Percentiles rank a stretch among this genome's conserved stretches.
phyloP scores from a whole-genome alignment of 352 stramenopile species.

The Globisporangium solare region DNA sequence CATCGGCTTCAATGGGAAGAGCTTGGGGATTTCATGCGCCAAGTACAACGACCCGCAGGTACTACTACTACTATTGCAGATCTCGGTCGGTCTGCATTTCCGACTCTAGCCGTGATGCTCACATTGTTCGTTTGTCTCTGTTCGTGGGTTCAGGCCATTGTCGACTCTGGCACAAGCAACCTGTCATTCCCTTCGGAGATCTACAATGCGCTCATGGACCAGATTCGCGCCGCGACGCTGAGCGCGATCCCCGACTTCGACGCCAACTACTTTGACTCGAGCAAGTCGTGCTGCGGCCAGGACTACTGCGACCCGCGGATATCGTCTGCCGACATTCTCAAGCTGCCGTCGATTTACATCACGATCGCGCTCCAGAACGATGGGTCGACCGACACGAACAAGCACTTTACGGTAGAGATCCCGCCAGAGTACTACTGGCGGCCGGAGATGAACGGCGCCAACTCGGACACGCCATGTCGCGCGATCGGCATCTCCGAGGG shows the following conservation, averaged over 20 bases:
- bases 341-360: slow-evolving; percentile 73
- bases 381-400: slow-evolving; percentile 34
- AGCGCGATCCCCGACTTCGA: slow-evolving; percentile 56
- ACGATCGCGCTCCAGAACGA: slow-evolving; percentile 57
- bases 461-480: slow-evolving; percentile 48
- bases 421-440: slow-evolving; percentile 82
- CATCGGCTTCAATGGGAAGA: slow-evolving; percentile 58
- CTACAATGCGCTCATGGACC: slow-evolving; percentile 70
- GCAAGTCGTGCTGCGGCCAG: slow-evolving; percentile 58
- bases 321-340: slow-evolving; percentile 40
- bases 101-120: background rate
- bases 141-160: slow-evolving; percentile 41
- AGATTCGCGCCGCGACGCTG: slow-evolving; percentile 59
- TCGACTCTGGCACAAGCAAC: slow-evolving; percentile 83
- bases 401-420: slow-evolving; percentile 76
- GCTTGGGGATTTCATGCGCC: slow-evolving; percentile 52
- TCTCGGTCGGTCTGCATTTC: background rate
- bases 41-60: slow-evolving; percentile 68
- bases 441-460: slow-evolving; percentile 67
- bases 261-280: slow-evolving; percentile 65
- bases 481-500: slow-evolving; percentile 78
- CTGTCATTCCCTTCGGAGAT: slow-evolving; percentile 68
- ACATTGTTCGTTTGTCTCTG: too few species aligned
- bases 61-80: slow-evolving; percentile 5
- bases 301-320: slow-evolving; percentile 68